Base-by-base conservation (phyloP, 164 flowering plant genomes). In the Hamamelis virginiana region DNA sequence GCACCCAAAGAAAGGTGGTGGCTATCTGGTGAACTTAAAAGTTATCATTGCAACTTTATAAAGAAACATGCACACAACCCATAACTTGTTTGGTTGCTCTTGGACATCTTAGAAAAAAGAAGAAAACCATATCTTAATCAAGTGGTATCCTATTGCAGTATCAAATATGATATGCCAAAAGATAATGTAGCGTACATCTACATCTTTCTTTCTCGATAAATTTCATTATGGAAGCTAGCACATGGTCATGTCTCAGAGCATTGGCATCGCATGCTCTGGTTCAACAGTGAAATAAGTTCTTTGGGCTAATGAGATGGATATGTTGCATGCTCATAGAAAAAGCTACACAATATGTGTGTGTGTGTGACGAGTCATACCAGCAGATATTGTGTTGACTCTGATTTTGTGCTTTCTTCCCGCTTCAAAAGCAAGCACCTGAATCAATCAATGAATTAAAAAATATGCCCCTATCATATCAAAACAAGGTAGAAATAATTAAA, bases 401-500 rank as follows among this genome's bases (percentile, higher is more conserved):
- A 95, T 69, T 75, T 72, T 86, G 70, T 83, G 84, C 59, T 87
- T 91, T 69, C 98, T 84, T 69, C 98, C 98, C 0, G 97, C 98
- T 81, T 95, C 98, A 83, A 94, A 94, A 68, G 97, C 96, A 67
- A 95, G 90, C 74, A 94, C 97, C 98, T 94, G 79, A 68, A 75
- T 8, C 44, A 71, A 27, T 9, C 41, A 33, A 33, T 33, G 6
- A 33, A 33, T 41, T 56, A 3, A 56, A 22, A 11, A 4, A 57
- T 12, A 22, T 23, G 18, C n/a, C 12, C 16, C 55, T 11, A 18
- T n/a, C n/a, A n/a, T n/a, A n/a, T n/a, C n/a, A 55, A 52, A 60
- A 8, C 19, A 19, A 12, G n/a, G 6, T 14, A 58, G n/a, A 18
- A 18, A 58, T 27, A 66, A 14, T 46, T 18, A 0, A 33, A 50